Conservation (phyloP, 306 rosid genomes). For the Medicago lupulina region DNA sequence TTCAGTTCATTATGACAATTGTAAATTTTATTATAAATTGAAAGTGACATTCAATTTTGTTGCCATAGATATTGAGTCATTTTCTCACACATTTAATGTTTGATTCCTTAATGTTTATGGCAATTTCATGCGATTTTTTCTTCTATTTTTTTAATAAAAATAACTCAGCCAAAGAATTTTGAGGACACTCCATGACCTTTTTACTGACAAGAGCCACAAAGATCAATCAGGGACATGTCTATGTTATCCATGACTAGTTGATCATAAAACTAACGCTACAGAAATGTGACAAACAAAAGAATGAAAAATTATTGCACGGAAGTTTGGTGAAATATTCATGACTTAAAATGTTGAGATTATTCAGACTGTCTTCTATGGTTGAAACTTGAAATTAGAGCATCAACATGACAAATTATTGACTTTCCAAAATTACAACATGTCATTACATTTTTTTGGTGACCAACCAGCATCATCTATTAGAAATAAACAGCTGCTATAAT, state of each 20-base stretch:
- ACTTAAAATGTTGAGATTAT: constrained; percentile 26
- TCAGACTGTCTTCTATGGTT: constrained; percentile 27
- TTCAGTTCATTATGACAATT: constrained; percentile 23
- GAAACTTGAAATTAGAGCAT: constrained; percentile 20
- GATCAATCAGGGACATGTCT: not conserved
- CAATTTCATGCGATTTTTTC: too few relatives aligned
- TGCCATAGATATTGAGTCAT: constrained; percentile 1
- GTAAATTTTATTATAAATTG: constrained; percentile 18
- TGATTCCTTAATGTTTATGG: not conserved
- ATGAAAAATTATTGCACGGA: constrained; percentile 9
- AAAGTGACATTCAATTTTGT: constrained; percentile 23
- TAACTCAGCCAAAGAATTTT: too few relatives aligned
- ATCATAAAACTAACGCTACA: not conserved
- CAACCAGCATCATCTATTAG: constrained; percentile 39
- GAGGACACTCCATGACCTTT: too few relatives aligned
- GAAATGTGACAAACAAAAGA: not conserved
- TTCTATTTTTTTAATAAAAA: too few relatives aligned
- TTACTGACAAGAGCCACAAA: not conserved
- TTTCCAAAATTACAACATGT: constrained; percentile 23
- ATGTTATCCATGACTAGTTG: not conserved
- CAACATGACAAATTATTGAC: constrained; percentile 43
- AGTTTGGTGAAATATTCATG: constrained; percentile 31
- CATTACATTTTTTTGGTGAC: constrained; percentile 44
- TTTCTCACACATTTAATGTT: not conserved
- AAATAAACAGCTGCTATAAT: constrained; percentile 34